phyloP scores from a whole-genome alignment of 2,329 filamentous ascomycete genomes.

The Huntiella moniliformis region DNA sequence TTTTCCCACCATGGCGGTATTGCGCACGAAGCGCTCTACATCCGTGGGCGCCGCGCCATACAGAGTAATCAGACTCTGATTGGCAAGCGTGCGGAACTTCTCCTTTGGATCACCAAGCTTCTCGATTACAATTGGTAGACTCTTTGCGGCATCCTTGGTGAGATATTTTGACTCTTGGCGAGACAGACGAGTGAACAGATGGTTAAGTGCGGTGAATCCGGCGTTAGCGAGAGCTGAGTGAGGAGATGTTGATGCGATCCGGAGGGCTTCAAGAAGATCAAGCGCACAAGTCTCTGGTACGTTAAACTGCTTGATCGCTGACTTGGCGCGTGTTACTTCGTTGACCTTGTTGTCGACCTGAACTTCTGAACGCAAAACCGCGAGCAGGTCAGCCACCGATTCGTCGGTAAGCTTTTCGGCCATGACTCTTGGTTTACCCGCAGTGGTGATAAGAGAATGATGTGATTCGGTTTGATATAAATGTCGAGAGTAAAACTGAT shows the following conservation, averaged over 20 bases:
- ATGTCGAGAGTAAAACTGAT: too few relatives aligned
- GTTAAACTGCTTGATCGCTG: conserved; percentile 79
- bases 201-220: conserved; percentile 72
- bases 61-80: conserved; percentile 59
- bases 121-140: conserved; percentile 60
- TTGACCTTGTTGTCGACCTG: conserved; percentile 51
- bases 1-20: conserved; percentile 58
- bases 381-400: conserved; percentile 35
- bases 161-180: conserved; percentile 66
- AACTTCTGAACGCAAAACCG: conserved; percentile 28
- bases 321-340: conserved; percentile 58
- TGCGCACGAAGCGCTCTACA: conserved; percentile 63
- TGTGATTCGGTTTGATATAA: too few relatives aligned
- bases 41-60: conserved; percentile 51
- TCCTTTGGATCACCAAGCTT: conserved; percentile 79
- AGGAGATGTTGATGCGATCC: conserved; percentile 54
- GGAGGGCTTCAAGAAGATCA: conserved; percentile 65
- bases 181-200: conserved; percentile 68
- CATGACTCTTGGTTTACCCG: conserved; percentile 18
- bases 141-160: conserved; percentile 48
- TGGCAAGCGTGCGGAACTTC: conserved; percentile 56
- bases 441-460: conserved; percentile 1
- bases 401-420: conserved; percentile 40
- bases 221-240: conserved; percentile 63
- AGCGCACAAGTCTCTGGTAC: conserved; percentile 57